phyloP scores from a whole-genome alignment of 768 basidiomycete species.

The Kwoniella newhampshirensis region DNA sequence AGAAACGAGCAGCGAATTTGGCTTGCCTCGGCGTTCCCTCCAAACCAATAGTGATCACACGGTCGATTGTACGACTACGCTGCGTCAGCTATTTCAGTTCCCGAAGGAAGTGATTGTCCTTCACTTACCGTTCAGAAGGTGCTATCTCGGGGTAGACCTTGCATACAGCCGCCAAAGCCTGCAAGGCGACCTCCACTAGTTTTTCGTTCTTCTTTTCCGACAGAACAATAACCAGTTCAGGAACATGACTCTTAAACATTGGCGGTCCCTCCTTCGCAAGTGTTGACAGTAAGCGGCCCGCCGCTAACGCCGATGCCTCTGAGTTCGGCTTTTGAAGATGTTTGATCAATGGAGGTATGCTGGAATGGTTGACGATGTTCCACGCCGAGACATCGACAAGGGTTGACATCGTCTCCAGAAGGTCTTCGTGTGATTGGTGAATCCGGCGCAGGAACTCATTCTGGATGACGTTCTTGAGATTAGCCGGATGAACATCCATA shows the following conservation, averaged over 20 bases:
- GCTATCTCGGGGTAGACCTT: slow-evolving; percentile 62
- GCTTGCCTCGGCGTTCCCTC: slow-evolving; percentile 67
- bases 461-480: slow-evolving; percentile 52
- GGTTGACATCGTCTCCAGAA: slow-evolving; percentile 66
- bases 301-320: slow-evolving; percentile 18
- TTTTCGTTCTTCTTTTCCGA: slow-evolving; percentile 59
- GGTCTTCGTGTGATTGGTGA: slow-evolving; percentile 66
- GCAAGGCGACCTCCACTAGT: slow-evolving; percentile 69
- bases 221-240: slow-evolving; percentile 72
- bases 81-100: neutral
- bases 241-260: slow-evolving; percentile 70
- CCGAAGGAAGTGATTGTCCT: neutral
- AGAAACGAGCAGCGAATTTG: slow-evolving; percentile 78
- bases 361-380: slow-evolving; percentile 78
- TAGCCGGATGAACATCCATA: neutral
- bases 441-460: slow-evolving; percentile 75
- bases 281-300: slow-evolving; percentile 51
- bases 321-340: slow-evolving; percentile 54
- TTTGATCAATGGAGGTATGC: slow-evolving; percentile 75
- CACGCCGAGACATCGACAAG: slow-evolving; percentile 71
- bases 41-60: slow-evolving; percentile 63
- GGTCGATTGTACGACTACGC: slow-evolving; percentile 67
- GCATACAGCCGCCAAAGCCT: slow-evolving; percentile 70
- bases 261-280: slow-evolving; percentile 74
- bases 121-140: slow-evolving; percentile 67